Conservation (phyloP, 2,329 filamentous ascomycete genomes). For the Penicillium glabrum region DNA sequence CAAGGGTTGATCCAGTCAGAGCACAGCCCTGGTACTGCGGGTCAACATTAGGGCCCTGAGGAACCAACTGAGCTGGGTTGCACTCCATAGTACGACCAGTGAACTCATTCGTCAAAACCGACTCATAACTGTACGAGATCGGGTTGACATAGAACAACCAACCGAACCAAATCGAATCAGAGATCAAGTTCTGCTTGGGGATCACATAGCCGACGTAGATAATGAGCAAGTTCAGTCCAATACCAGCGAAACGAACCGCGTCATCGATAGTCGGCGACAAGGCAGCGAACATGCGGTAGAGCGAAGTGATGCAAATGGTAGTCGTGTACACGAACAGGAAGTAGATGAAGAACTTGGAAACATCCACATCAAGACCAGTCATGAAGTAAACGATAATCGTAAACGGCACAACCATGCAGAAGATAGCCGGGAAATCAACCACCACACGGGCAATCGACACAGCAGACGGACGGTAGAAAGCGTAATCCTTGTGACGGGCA, state of each 20-base stretch:
- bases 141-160: constrained; percentile 61
- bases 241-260: constrained; percentile 63
- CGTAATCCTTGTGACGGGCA: constrained; percentile 66
- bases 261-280: constrained; percentile 65
- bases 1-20: constrained; percentile 57
- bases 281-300: constrained; percentile 67
- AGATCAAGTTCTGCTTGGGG: too few species aligned
- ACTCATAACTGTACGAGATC: constrained; percentile 64
- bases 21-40: constrained; percentile 62
- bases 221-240: constrained; percentile 26
- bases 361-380: constrained; percentile 57
- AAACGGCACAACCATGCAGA: constrained; percentile 61
- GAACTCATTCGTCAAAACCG: constrained; percentile 68
- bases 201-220: too few species aligned
- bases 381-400: constrained; percentile 67
- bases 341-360: constrained; percentile 66
- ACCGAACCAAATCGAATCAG: constrained; percentile 64
- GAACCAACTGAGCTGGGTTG: constrained; percentile 56
- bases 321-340: constrained; percentile 64
- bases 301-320: constrained; percentile 61
- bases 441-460: constrained; percentile 62
- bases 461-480: constrained; percentile 68
- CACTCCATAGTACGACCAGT: constrained; percentile 56
- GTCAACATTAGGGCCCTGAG: constrained; percentile 56
- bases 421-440: constrained; percentile 61